phyloP scores from a whole-genome alignment of 2,329 filamentous ascomycete species.

The Calonectria crousiana region DNA sequence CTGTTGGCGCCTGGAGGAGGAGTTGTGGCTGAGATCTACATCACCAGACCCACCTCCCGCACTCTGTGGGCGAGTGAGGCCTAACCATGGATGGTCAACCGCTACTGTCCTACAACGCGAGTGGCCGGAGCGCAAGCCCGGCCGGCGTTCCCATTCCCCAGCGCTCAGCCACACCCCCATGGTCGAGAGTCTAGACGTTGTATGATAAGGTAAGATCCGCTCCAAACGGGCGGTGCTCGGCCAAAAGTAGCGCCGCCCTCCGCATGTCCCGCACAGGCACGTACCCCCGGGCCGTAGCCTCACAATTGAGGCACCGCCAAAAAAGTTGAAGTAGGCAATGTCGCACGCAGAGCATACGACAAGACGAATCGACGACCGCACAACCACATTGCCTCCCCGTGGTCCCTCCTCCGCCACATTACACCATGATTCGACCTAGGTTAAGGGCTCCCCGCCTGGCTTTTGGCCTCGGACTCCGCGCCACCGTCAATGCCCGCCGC shows the following conservation, averaged over 20 bases:
- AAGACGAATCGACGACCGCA: slow-evolving; percentile 7
- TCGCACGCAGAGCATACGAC: slow-evolving; percentile 17
- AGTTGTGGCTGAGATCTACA: slow-evolving; percentile 21
- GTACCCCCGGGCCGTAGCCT: slow-evolving; percentile 15
- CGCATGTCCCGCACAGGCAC: background rate
- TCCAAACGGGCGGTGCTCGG: slow-evolving; percentile 1
- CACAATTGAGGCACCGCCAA: slow-evolving; percentile 26
- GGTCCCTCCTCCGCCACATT: slow-evolving; percentile 20
- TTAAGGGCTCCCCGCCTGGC: slow-evolving; percentile 63
- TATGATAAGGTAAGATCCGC: background rate
- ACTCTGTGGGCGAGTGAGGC: background rate
- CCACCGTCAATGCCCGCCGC: slow-evolving; percentile 52
- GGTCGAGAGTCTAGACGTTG: background rate
- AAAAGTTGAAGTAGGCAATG: slow-evolving; percentile 28
- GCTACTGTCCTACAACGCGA: background rate
- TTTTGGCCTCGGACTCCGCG: slow-evolving; percentile 52
- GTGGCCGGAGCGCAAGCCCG: background rate
- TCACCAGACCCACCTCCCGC: slow-evolving; percentile 19
- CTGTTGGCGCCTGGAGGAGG: slow-evolving; percentile 13
- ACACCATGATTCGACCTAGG: slow-evolving; percentile 64
- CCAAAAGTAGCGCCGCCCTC: slow-evolving; percentile 25
- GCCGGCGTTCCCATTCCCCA: background rate
- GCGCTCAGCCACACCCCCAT: background rate
- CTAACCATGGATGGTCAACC: background rate
- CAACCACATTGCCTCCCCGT: slow-evolving; percentile 9